Evolutionary conservation across 202 grass and related monocot genomes (phyloP).

Genomic region (Carex arenaria): DNA sequence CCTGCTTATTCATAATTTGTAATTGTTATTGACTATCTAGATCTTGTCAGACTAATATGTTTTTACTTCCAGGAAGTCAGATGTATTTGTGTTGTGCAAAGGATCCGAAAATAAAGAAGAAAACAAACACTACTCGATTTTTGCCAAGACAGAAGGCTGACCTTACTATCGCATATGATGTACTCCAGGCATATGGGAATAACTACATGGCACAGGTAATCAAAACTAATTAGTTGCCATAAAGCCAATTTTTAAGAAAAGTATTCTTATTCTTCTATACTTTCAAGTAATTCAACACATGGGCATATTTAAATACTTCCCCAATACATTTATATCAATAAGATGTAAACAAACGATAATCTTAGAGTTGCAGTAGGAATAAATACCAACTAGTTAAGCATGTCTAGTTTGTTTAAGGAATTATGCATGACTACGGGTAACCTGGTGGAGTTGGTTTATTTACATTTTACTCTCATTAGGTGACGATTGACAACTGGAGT

Average conservation of each 20-base stretch:
- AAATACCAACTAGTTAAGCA: background rate
- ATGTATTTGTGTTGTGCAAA: slow-evolving; percentile 59
- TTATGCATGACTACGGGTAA: background rate
- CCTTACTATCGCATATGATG: slow-evolving; percentile 81
- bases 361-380: background rate
- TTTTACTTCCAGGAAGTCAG: background rate
- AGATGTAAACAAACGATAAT: background rate
- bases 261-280: background rate
- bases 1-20: background rate
- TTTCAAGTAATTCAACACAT: background rate
- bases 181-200: slow-evolving; percentile 52
- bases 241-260: background rate
- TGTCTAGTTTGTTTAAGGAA: background rate
- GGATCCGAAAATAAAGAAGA: slow-evolving; percentile 64
- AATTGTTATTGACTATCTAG: background rate
- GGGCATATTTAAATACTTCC: background rate
- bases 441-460: background rate
- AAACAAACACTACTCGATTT: slow-evolving; percentile 52
- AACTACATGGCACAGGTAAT: slow-evolving; percentile 64
- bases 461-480: background rate
- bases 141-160: slow-evolving; percentile 48
- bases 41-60: background rate
- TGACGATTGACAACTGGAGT: slow-evolving; percentile 90
- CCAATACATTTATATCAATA: background rate
- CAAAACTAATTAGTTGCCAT: background rate